phyloP scores from a whole-genome alignment of 2,329 filamentous ascomycete species.

The Didymella sp. region DNA sequence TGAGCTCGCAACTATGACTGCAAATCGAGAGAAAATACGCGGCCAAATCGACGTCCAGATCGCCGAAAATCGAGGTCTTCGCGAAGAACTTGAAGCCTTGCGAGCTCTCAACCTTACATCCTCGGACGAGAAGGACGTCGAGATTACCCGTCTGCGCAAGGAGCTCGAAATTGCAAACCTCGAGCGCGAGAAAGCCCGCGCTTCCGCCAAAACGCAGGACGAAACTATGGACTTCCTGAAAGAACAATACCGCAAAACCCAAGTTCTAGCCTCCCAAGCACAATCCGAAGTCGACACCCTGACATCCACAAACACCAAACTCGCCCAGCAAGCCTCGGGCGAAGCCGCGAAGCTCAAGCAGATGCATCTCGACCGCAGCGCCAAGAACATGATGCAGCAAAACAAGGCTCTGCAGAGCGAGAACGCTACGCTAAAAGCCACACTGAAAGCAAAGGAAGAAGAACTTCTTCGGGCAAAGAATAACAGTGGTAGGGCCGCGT shows the following conservation, averaged over 20 bases:
- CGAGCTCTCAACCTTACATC: constrained; percentile 29
- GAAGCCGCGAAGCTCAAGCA: constrained; percentile 28
- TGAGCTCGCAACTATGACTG: constrained; percentile 25
- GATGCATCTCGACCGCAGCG: constrained; percentile 25
- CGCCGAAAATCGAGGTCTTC: constrained; percentile 22
- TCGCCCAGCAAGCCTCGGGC: constrained; percentile 28
- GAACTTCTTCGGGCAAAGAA: constrained; percentile 31
- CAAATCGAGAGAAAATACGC: constrained; percentile 24
- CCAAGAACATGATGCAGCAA: constrained; percentile 18
- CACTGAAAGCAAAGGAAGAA: constrained; percentile 33
- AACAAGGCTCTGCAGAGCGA: constrained; percentile 18
- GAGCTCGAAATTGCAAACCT: constrained; percentile 29
- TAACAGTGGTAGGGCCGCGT: constrained; percentile 27
- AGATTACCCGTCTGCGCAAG: constrained; percentile 34
- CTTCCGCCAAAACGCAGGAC: constrained; percentile 41
- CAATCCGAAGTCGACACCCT: constrained; percentile 23
- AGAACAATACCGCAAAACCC: constrained; percentile 58
- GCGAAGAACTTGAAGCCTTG: constrained; percentile 29
- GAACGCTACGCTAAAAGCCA: constrained; percentile 23
- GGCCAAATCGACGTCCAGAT: constrained; percentile 28
- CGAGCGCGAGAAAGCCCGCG: constrained; percentile 38
- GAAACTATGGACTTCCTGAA: constrained; percentile 64
- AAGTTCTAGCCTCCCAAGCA: constrained; percentile 21
- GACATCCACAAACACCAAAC: constrained; percentile 20
- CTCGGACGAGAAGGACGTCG: constrained; percentile 30